Percentiles rank a stretch among this genome's conserved stretches.
Evolutionary conservation across 2,329 filamentous ascomycete genomes (phyloP).

Genomic region (Cryphonectria radicalis): DNA sequence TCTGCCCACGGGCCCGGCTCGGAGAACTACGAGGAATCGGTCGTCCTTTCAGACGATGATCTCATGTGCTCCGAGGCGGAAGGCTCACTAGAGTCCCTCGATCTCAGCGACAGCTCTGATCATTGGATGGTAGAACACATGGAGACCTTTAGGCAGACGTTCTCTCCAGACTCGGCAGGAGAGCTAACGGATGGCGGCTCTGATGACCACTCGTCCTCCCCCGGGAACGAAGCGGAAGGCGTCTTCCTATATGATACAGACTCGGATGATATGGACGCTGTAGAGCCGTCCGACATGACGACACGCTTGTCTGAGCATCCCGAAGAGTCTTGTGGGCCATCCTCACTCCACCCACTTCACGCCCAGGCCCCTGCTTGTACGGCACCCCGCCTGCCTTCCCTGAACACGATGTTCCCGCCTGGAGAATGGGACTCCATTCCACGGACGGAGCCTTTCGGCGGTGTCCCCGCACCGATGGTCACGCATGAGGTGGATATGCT

Average conservation of each 20-base stretch:
- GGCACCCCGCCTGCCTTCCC: neutral
- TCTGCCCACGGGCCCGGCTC: neutral
- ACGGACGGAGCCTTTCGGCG: neutral
- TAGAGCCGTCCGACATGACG: neutral
- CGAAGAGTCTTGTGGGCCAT: neutral
- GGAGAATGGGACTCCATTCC: neutral
- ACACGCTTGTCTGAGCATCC: conserved; percentile 23
- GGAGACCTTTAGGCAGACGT: neutral
- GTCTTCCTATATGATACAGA: neutral
- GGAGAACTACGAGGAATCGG: conserved; percentile 12
- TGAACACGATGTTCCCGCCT: neutral
- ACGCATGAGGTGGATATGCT: neutral
- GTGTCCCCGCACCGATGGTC: neutral
- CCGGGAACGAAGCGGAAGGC: conserved; percentile 4
- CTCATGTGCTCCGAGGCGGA: conserved; percentile 12
- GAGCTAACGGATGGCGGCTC: conserved; percentile 14
- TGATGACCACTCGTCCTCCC: conserved; percentile 2
- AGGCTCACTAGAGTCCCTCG: conserved; percentile 16
- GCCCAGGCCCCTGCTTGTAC: neutral
- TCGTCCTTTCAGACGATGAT: conserved; percentile 25
- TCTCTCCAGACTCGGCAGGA: conserved; percentile 15
- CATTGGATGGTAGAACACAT: neutral
- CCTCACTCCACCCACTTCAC: neutral
- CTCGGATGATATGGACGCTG: conserved; percentile 15
- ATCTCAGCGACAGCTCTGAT: neutral